Evolutionary conservation across 495 filamentous ascomycete genomes (phyloP), one percentile per base, ranked within the genome.

Genomic region (Durotheca rogersii): DNA sequence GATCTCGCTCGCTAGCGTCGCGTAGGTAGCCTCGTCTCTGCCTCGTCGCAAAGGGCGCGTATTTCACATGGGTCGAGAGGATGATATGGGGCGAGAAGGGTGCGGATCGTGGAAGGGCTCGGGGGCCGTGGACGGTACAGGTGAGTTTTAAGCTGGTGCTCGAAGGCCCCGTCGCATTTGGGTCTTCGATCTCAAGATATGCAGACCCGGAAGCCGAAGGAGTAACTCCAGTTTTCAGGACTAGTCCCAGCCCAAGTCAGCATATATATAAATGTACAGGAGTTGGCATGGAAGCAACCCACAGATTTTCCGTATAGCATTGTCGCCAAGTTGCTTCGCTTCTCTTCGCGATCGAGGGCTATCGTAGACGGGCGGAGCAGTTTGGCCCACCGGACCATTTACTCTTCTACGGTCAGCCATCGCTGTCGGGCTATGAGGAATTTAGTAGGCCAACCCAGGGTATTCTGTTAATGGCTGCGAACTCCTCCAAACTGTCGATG

Each of bases 161-260:
- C 14, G 73, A 70, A 35, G 72, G 70, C 19, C 73, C 64, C 25
- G 73, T 68, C 32, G 78, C 66, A 25, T 78, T 59, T 2, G 82
- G 78, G 23, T 76, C 75, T 67, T 85, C 82, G 47, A 95, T 81
- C 74, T 98, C 93, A 47, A 96, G 77, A 64, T 96, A 98, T 41
- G 94, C 87, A 20, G 91, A 96, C 38, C 93, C 93, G 16, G 89
- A 89, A 6, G 94, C 93, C 2, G 93, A 94, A 7, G 94, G 93
- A 2, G 90, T 90, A 16, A 97, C 79, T 35, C 88, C 88, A 7
- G 93, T 97, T 70, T 93, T 89, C 21, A 98, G 74, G 57, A 90
- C 92, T 97, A 49, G 16, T 31, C 37, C 1, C 17, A 19, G 39
- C 39, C 15, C 34, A 21, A 15, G 20, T 58, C 14, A 58, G 48